phyloP scores from a whole-genome alignment of 1,284 basidiomycete species.

The Tremellales sp. region DNA sequence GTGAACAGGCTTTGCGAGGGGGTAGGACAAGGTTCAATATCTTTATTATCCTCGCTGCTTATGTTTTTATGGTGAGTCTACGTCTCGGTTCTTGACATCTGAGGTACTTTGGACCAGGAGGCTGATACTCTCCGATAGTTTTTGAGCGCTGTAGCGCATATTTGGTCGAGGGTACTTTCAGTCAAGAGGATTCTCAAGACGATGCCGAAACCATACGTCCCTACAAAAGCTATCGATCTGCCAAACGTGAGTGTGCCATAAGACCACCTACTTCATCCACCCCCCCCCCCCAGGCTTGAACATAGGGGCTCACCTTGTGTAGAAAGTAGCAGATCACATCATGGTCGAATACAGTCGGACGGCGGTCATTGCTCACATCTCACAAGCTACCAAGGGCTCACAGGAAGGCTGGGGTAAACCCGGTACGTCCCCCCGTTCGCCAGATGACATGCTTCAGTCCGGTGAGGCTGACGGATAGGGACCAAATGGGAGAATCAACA shows the following conservation, averaged over 20 bases:
- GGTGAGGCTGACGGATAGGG: constrained; percentile 12
- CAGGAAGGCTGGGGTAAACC: constrained; percentile 79
- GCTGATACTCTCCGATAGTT: constrained; percentile 11
- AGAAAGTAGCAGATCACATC: constrained; percentile 70
- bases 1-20: constrained; percentile 40
- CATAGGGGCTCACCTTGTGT: too few relatives aligned
- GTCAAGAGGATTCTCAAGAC: constrained; percentile 38
- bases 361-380: constrained; percentile 70
- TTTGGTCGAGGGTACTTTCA: constrained; percentile 39
- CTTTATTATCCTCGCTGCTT: constrained; percentile 40
- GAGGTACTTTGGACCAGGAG: neutral
- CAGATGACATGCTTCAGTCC: too few relatives aligned
- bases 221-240: constrained; percentile 61
- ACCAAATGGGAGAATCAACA: constrained; percentile 42
- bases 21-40: constrained; percentile 40
- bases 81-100: neutral
- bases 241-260: constrained; percentile 57
- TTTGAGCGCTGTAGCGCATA: constrained; percentile 28
- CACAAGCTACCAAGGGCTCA: constrained; percentile 63
- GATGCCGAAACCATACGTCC: constrained; percentile 67
- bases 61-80: constrained; percentile 37
- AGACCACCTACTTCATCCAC: neutral
- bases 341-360: constrained; percentile 72
- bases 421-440: constrained; percentile 53
- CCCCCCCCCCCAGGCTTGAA: too few relatives aligned